Conservation (phyloP, 805 yeast species). For the Starmerella geochares region DNA sequence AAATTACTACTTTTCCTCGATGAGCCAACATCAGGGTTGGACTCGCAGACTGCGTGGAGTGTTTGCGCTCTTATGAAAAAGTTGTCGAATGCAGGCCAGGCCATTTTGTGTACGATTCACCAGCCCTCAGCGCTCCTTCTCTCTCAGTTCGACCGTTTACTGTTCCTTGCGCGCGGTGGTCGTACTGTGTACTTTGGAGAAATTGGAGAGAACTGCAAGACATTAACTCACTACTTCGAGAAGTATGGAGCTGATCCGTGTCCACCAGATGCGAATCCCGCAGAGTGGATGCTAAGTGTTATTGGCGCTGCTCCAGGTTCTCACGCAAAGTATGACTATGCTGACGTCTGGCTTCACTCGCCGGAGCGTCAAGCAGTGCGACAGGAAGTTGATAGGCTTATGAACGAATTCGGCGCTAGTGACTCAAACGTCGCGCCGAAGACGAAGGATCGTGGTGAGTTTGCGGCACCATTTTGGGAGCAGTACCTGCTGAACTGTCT, state of each 20-base stretch:
- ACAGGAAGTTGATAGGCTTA: slow-evolving; percentile 32
- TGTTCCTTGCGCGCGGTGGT: slow-evolving; percentile 66
- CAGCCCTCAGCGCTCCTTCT: slow-evolving; percentile 66
- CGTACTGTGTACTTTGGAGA: slow-evolving; percentile 75
- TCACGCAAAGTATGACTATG: slow-evolving; percentile 48
- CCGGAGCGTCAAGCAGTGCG: slow-evolving; percentile 35
- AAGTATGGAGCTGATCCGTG: slow-evolving; percentile 62
- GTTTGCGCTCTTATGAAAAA: slow-evolving; percentile 57
- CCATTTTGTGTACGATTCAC: slow-evolving; percentile 66
- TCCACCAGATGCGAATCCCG: slow-evolving; percentile 53
- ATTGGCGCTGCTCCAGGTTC: slow-evolving; percentile 80
- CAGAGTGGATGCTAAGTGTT: slow-evolving; percentile 62
- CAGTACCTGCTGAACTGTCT: slow-evolving; percentile 38
- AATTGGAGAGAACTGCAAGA: slow-evolving; percentile 52
- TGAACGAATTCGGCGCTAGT: slow-evolving; percentile 27
- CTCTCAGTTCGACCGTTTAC: slow-evolving; percentile 56
- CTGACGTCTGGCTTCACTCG: slow-evolving; percentile 48
- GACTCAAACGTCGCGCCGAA: slow-evolving; percentile 24
- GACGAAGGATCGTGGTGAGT: slow-evolving; percentile 26
- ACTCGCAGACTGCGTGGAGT: slow-evolving; percentile 56
- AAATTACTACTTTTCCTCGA: slow-evolving; percentile 51
- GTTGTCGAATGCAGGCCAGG: slow-evolving; percentile 61
- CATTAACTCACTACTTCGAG: slow-evolving; percentile 58
- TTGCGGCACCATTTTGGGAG: slow-evolving; percentile 40
- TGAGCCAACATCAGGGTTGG: slow-evolving; percentile 68